Evolutionary conservation across 495 filamentous ascomycete species (phyloP), one percentile per base, ranked within the genome.

Genomic region (Apodospora peruviana): DNA sequence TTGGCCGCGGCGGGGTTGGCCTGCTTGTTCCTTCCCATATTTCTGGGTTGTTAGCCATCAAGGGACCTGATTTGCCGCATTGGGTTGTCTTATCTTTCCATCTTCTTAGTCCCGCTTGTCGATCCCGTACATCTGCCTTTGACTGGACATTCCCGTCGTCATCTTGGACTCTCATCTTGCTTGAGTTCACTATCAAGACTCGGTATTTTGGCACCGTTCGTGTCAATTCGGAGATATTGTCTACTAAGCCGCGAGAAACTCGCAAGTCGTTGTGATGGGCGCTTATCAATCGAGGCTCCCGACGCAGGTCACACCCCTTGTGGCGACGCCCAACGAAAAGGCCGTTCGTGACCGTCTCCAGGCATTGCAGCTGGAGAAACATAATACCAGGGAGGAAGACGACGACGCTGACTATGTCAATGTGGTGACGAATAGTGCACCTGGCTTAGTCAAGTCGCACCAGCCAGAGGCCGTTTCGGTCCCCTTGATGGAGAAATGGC

Each of bases 401-500:
- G 65, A 79, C 41, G 66, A 74, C 47, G 58, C 80, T 43, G 40
- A 38, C 32, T 27, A 40, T 10, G 52, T 43, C 23, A 40, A 48
- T 18, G 35, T 20, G 18, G 43, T 35, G 14, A 48, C 50, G 47
- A 54, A 58, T 39, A 25, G 9, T 16, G 18, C 19, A 8, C 16
- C n/a, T 10, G 38, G 24, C 11, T 14, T 49, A 5, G 22, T 45
- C 25, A 41, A 51, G 18, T 52, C 55, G 20, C 66, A 72, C 43
- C 43, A 59, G 18, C 60, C 67, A 0, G 63, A 67, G 43, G 58
- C 56, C 8, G 50, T 87, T 1, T 77, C 71, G 7, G 60, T 81
- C 12, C 52, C 62, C 21, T 57, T 68, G 5, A 66, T 74, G 7
- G 62, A 70, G 42, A 47, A 78, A 24, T 86, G 83, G 80, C 73